These are phyloP conservation scores for Fusarium euwallaceae DNA, from an alignment of 2,329 filamentous ascomycete species.

Conservation along the genomic window DNA sequence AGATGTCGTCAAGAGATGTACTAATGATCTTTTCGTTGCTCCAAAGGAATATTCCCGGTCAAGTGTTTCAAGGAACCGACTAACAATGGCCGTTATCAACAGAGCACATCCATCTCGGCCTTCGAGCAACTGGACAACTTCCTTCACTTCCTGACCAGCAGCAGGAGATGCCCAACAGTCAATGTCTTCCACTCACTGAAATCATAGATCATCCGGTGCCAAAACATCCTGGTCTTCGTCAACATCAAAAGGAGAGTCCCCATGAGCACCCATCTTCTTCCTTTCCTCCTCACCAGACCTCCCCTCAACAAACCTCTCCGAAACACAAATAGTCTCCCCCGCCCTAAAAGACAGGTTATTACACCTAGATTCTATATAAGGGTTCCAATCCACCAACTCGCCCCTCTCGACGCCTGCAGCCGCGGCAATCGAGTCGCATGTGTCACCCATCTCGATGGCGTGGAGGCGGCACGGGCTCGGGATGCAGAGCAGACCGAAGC, in stretches of 20 bases:
- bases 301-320: neutral
- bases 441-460: slow-evolving; percentile 1
- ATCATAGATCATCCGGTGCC: neutral
- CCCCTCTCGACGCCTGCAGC: neutral
- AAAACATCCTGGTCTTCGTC: neutral
- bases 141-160: neutral
- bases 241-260: neutral
- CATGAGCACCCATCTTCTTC: neutral
- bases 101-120: neutral
- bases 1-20: neutral
- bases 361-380: neutral
- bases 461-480: neutral
- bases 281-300: no score
- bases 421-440: neutral
- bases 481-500: neutral
- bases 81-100: neutral
- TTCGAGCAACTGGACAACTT: no score
- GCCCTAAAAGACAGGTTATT: neutral
- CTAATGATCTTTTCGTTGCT: neutral
- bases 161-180: neutral
- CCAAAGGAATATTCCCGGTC: neutral
- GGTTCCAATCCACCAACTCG: neutral
- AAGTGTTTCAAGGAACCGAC: neutral
- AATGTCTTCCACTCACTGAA: neutral
- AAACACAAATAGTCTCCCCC: neutral